Percentiles rank a stretch among this genome's conserved stretches.
Evolutionary conservation across 345 rosid genomes (phyloP).

Genomic region (Pseudoturritis turrita): DNA sequence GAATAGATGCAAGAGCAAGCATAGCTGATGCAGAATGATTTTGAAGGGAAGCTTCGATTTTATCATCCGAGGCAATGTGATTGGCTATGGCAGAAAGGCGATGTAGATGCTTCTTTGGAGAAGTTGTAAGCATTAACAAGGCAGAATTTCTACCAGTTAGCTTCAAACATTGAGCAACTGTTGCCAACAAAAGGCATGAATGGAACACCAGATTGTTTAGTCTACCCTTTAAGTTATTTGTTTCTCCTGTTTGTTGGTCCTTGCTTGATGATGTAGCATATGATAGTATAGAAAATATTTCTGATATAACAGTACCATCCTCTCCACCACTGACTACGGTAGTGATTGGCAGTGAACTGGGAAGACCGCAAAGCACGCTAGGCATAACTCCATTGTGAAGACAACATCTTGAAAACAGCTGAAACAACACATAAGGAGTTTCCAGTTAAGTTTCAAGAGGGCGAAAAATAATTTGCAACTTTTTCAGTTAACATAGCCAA

Average conservation of each 20-base stretch:
- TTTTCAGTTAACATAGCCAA: slow-evolving; percentile 5
- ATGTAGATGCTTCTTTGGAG: slow-evolving; percentile 77
- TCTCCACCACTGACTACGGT: slow-evolving; percentile 92
- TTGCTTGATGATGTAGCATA: slow-evolving; percentile 51
- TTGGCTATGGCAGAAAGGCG: slow-evolving; percentile 78
- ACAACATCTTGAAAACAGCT: slow-evolving; percentile 91
- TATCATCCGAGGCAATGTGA: slow-evolving; percentile 60
- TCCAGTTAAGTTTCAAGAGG: slow-evolving; percentile 15
- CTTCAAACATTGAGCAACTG: slow-evolving; percentile 80
- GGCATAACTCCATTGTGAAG: slow-evolving; percentile 71
- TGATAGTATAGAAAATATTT: slow-evolving; percentile 68
- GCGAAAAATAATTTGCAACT: not conserved
- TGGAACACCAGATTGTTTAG: slow-evolving; percentile 57
- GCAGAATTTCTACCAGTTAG: slow-evolving; percentile 87
- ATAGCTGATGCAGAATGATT: slow-evolving; percentile 80
- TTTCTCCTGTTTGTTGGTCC: slow-evolving; percentile 58
- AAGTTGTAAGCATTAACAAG: slow-evolving; percentile 74
- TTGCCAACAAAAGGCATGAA: slow-evolving; percentile 67
- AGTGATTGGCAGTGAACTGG: slow-evolving; percentile 76
- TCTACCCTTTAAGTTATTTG: slow-evolving; percentile 50
- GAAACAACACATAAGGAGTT: slow-evolving; percentile 33
- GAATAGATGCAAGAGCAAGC: slow-evolving; percentile 90
- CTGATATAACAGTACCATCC: slow-evolving; percentile 85
- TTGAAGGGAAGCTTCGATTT: slow-evolving; percentile 50
- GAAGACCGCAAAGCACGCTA: slow-evolving; percentile 81